Conservation (phyloP, 1,139 yeast genomes). For the Kodamaea anthophila region DNA sequence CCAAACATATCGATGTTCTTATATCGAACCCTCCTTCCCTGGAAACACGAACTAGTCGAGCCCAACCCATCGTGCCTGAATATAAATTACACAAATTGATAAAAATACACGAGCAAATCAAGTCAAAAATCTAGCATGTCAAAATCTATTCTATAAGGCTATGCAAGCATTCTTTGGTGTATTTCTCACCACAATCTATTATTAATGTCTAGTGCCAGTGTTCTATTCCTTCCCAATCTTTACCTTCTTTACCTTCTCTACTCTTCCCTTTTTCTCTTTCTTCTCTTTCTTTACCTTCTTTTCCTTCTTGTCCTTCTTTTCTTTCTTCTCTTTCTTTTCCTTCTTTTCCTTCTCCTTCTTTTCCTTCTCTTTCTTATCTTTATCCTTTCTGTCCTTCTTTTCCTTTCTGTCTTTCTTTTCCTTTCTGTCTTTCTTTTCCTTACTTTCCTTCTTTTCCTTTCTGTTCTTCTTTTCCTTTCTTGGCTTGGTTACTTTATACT, state of each 20-base stretch:
- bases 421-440: conserved; percentile 7
- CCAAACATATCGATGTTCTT: background rate
- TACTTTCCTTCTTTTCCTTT: conserved; percentile 5
- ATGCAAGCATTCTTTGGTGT: too few relatives aligned
- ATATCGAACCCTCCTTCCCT: conserved; percentile 1
- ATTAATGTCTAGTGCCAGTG: too few relatives aligned
- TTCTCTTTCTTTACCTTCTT: conserved; percentile 8
- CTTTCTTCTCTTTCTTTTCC: conserved; percentile 10
- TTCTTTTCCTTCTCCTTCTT: conserved; percentile 9
- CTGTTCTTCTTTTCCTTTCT: conserved; percentile 6
- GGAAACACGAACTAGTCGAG: background rate
- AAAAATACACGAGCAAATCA: too few relatives aligned
- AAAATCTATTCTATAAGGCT: too few relatives aligned
- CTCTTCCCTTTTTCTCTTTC: conserved; percentile 6
- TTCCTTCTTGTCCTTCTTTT: conserved; percentile 7
- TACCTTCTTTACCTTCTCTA: conserved; percentile 10
- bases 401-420: conserved; percentile 7
- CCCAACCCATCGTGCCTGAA: background rate
- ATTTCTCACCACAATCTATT: too few relatives aligned
- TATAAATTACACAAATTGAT: too few relatives aligned
- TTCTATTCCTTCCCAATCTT: conserved; percentile 11
- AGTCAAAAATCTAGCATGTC: too few relatives aligned
- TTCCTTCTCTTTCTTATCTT: conserved; percentile 9
- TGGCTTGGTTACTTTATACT: conserved; percentile 7
- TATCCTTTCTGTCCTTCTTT: conserved; percentile 8